A percentile compares a stretch with the other conserved stretches of the same genome.
These are phyloP conservation scores for Lactarius quietus DNA, from an alignment of 768 basidiomycete species.

Conservation along the genomic window DNA sequence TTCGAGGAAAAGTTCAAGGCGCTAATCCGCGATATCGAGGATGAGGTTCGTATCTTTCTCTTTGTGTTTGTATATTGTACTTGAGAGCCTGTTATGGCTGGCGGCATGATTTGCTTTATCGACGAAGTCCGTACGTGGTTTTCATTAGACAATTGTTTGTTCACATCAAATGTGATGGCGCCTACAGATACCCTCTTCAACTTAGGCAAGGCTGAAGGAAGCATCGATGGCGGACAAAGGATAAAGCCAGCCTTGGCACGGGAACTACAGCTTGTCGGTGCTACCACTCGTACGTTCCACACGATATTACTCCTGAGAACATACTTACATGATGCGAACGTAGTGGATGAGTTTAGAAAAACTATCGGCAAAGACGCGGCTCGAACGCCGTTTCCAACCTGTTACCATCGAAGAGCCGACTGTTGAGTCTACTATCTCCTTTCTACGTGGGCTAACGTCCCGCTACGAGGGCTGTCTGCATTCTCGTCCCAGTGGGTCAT, in stretches of 20 bases:
- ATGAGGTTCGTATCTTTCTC: conserved; percentile 49
- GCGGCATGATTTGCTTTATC: conserved; percentile 88
- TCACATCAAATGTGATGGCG: not conserved
- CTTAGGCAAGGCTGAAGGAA: conserved; percentile 87
- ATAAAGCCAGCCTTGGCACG: conserved; percentile 88
- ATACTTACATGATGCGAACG: not conserved
- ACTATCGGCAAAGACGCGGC: conserved; percentile 91
- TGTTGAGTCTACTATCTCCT: conserved; percentile 79
- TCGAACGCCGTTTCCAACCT: conserved; percentile 85
- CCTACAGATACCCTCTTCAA: conserved; percentile 71
- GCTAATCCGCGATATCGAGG: conserved; percentile 85
- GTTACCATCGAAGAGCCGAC: conserved; percentile 86
- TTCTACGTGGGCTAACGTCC: conserved; percentile 80
- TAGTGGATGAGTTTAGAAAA: conserved; percentile 86
- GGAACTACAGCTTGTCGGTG: conserved; percentile 84
- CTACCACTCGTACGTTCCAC: conserved; percentile 69
- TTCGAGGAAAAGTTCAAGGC: conserved; percentile 95
- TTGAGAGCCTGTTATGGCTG: conserved; percentile 39
- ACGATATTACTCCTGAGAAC: not conserved
- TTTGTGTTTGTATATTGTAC: conserved; percentile 28
- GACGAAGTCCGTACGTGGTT: conserved; percentile 82
- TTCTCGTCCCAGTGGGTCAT: no score
- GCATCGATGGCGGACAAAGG: conserved; percentile 90
- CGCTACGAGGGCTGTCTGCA: conserved; percentile 58
- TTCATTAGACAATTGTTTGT: not conserved